Evolutionary conservation across 2,329 filamentous ascomycete genomes (phyloP).

Genomic region (Exophiala alcalophila): DNA sequence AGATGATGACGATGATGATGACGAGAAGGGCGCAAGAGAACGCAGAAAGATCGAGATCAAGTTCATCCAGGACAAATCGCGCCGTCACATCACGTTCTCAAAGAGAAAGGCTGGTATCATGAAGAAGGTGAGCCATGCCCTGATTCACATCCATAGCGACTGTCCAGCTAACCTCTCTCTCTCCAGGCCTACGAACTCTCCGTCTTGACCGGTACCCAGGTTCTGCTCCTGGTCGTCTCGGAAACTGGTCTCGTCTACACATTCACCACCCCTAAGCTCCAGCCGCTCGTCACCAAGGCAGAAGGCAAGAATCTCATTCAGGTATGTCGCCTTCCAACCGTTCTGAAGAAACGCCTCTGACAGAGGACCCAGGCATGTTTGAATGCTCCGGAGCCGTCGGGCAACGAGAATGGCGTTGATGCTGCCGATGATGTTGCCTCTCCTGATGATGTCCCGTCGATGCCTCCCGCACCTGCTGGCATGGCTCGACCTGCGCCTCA

Average conservation of each 20-base stretch:
- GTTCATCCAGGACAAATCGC: constrained; percentile 99
- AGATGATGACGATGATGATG: constrained; percentile 95
- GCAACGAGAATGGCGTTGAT: constrained; percentile 77
- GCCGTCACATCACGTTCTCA: constrained; percentile 98
- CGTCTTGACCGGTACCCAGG: constrained; percentile 95
- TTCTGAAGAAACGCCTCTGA: constrained; percentile 21
- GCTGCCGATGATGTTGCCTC: constrained; percentile 77
- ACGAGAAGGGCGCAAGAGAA: constrained; percentile 96
- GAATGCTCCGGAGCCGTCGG: constrained; percentile 88
- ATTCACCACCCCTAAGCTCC: constrained; percentile 96
- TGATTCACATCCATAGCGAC: constrained; percentile 12
- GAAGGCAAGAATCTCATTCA: constrained; percentile 99
- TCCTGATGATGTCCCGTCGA: constrained; percentile 81
- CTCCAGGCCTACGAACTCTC: constrained; percentile 90
- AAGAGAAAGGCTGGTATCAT: constrained; percentile 99
- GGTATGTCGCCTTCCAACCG: constrained; percentile 55
- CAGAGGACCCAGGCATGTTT: constrained; percentile 73
- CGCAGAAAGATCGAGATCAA: constrained; percentile 99
- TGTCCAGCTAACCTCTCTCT: constrained; percentile 12
- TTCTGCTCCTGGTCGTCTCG: constrained; percentile 91
- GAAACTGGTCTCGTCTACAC: constrained; percentile 97
- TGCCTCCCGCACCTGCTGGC: constrained; percentile 65
- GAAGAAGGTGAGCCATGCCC: constrained; percentile 80
- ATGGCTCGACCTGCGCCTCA: constrained; percentile 60
- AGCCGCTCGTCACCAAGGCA: constrained; percentile 95